These are phyloP conservation scores for Pelargonium nanum DNA, from an alignment of 345 rosid genomes.

Conservation along the genomic window DNA sequence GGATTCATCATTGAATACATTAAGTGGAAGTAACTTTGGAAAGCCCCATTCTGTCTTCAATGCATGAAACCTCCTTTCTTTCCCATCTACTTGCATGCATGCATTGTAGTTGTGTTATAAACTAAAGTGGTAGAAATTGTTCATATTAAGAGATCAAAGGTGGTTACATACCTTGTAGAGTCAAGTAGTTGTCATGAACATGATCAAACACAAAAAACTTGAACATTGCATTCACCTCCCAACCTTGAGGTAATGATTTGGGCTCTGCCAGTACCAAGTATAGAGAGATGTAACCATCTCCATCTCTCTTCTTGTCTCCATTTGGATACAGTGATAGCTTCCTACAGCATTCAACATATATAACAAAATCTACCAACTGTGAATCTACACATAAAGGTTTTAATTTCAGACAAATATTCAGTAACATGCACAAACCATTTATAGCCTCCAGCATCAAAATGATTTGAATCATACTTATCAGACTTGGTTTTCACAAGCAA, in stretches of 20 bases:
- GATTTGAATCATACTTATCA: not conserved
- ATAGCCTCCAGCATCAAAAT: not conserved
- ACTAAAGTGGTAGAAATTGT: not conserved
- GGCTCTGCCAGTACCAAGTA: not conserved
- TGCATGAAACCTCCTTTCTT: not conserved
- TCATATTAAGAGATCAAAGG: no score
- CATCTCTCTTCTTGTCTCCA: not conserved
- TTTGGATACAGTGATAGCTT: not conserved
- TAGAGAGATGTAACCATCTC: not conserved
- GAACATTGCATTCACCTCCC: not conserved
- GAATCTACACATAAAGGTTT: no score
- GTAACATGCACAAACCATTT: not conserved
- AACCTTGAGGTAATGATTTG: not conserved
- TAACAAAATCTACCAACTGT: no score
- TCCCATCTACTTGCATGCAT: not conserved
- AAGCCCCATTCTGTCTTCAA: not conserved
- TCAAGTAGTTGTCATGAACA: not conserved
- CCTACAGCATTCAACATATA: no score
- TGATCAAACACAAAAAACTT: not conserved
- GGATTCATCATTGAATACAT: slow-evolving; percentile 3
- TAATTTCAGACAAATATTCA: no score
- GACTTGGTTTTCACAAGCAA: not conserved
- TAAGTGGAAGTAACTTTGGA: not conserved
- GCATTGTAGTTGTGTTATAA: no score
- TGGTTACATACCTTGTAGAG: not conserved